Conservation (phyloP, 2,329 filamentous ascomycete genomes). For the Penicillium sp. region DNA sequence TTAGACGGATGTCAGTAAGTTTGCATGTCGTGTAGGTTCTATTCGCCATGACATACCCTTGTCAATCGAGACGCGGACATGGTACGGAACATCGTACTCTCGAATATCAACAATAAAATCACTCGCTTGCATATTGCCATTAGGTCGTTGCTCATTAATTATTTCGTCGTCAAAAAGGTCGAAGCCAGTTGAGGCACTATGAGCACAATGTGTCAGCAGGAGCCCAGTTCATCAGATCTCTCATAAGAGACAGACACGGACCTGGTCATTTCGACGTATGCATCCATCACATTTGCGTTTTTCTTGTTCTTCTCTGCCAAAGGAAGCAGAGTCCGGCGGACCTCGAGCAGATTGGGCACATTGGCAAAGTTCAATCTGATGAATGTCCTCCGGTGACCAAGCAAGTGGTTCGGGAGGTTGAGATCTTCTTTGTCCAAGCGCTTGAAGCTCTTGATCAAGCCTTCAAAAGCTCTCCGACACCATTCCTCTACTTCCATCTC, state of each 20-base stretch:
- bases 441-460: conserved; percentile 75
- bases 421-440: conserved; percentile 90
- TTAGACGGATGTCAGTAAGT: conserved; percentile 24
- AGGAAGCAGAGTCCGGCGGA: conserved; percentile 79
- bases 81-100: conserved; percentile 99
- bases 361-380: conserved; percentile 86
- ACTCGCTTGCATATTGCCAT: conserved; percentile 82
- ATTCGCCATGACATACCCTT: conserved; percentile 58
- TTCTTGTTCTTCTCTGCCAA: conserved; percentile 97
- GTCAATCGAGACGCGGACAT: conserved; percentile 98
- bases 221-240: neutral
- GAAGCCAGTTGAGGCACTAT: conserved; percentile 75
- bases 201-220: conserved; percentile 25
- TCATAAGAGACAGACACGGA: conserved; percentile 36
- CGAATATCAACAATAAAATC: conserved; percentile 98
- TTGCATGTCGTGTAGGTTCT: neutral
- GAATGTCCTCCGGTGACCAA: conserved; percentile 87
- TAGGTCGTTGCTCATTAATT: conserved; percentile 77
- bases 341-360: conserved; percentile 81
- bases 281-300: conserved; percentile 95
- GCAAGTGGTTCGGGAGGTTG: conserved; percentile 89
- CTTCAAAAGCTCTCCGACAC: conserved; percentile 76
- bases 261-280: conserved; percentile 94
- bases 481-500: conserved; percentile 97
- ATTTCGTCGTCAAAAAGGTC: conserved; percentile 94